Evolutionary conservation across 1,284 basidiomycete species (phyloP).

Genomic region (Ceratobasidium sp.): DNA sequence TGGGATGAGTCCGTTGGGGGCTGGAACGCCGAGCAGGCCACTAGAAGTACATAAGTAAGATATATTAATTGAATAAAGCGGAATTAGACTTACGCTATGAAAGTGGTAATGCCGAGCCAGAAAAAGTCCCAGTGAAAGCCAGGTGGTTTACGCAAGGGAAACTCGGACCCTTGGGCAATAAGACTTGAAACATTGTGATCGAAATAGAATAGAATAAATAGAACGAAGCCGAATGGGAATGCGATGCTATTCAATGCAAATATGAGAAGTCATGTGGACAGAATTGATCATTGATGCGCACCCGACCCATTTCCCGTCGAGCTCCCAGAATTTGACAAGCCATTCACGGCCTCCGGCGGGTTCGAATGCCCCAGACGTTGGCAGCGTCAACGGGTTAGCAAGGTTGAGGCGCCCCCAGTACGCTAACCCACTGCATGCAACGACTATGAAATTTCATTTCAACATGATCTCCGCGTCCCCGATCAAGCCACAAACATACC

Average conservation of each 20-base stretch:
- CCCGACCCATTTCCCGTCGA: constrained; percentile 89
- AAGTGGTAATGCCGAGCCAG: constrained; percentile 89
- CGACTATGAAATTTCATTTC: constrained; percentile 54
- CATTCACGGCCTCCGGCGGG: constrained; percentile 79
- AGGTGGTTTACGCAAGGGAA: constrained; percentile 89
- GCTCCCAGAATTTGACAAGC: constrained; percentile 91
- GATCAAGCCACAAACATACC: constrained; percentile 19
- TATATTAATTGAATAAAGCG: too few species aligned
- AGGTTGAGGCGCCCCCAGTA: constrained; percentile 84
- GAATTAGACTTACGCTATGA: constrained; percentile 68
- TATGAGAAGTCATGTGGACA: constrained; percentile 61
- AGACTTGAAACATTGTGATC: constrained; percentile 85
- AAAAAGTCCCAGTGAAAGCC: constrained; percentile 68
- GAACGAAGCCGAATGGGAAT: constrained; percentile 57
- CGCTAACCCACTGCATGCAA: constrained; percentile 70
- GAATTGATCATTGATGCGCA: constrained; percentile 72
- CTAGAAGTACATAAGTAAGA: not conserved
- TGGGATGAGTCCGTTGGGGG: constrained; percentile 94
- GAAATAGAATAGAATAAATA: constrained; percentile 58
- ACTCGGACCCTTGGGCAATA: constrained; percentile 92
- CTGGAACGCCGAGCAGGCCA: constrained; percentile 88
- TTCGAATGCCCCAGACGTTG: constrained; percentile 71
- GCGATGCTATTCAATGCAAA: constrained; percentile 65
- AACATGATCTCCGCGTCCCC: not conserved
- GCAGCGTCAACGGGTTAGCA: constrained; percentile 71